These are phyloP conservation scores for Volvox carteri DNA, from an alignment of 163 green algal genomes.

Conservation along the genomic window DNA sequence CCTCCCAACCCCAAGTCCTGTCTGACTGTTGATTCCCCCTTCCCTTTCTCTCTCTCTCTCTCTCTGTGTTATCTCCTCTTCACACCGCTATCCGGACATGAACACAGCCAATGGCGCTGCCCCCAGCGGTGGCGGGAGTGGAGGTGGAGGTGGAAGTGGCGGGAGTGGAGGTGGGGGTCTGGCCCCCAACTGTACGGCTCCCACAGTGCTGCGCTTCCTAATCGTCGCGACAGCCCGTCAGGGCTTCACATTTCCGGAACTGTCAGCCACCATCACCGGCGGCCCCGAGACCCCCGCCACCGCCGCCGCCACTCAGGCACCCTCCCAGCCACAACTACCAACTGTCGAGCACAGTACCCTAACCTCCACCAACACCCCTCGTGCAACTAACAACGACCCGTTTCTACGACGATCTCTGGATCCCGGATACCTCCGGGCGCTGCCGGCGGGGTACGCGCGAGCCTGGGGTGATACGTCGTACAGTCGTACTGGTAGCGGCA, in stretches of 20 bases:
- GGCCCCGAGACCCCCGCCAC: background rate
- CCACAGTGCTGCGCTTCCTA: constrained; percentile 12
- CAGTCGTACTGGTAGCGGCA: background rate
- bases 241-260: background rate
- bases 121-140: too few relatives aligned
- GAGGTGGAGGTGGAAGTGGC: too few relatives aligned
- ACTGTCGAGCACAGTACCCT: background rate
- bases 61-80: background rate
- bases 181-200: background rate
- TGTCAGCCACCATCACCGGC: background rate
- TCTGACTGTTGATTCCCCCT: background rate
- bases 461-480: constrained; percentile 8
- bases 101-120: too few relatives aligned
- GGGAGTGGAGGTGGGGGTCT: constrained; percentile 17
- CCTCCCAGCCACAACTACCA: background rate
- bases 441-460: constrained; percentile 18
- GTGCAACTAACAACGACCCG: background rate
- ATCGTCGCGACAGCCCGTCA: background rate
- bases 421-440: background rate
- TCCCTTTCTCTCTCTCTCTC: background rate
- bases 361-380: background rate
- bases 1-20: background rate
- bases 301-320: background rate
- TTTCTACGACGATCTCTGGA: background rate
- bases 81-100: background rate